Conservation (phyloP, 2,329 filamentous ascomycete species). For the Sclerotinia nivalis region DNA sequence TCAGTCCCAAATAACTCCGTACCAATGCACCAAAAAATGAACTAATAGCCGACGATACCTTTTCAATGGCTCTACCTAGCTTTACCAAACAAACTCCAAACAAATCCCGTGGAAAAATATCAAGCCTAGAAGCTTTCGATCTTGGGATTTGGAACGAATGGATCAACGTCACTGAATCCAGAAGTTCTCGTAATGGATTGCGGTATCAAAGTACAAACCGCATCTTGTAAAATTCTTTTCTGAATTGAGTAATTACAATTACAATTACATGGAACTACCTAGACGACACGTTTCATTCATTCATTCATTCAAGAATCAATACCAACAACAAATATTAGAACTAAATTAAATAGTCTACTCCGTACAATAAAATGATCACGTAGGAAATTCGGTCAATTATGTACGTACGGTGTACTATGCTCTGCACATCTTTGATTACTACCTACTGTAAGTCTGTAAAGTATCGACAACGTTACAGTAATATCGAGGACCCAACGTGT, state of each 20-base stretch:
- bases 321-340: not conserved
- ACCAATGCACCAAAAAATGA: not conserved
- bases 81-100: not conserved
- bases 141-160: not conserved
- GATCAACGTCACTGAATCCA: not conserved
- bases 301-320: not conserved
- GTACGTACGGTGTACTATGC: not conserved
- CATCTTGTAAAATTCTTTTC: not conserved
- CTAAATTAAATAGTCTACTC: too few relatives aligned
- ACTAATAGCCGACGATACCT: constrained; percentile 15
- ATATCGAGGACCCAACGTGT: not conserved
- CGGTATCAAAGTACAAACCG: not conserved
- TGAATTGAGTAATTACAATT: too few relatives aligned
- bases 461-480: not conserved
- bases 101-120: not conserved
- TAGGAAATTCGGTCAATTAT: constrained; percentile 9
- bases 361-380: not conserved
- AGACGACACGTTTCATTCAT: not conserved
- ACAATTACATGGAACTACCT: not conserved
- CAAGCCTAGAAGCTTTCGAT: not conserved
- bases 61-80: not conserved
- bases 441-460: not conserved
- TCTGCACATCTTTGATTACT: not conserved
- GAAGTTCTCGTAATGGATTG: not conserved
- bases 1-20: not conserved